A percentile compares a stretch with the other conserved stretches of the same genome.
Evolutionary conservation across 2,329 filamentous ascomycete species (phyloP).

Genomic region (Bipolaris sorokiniana): DNA sequence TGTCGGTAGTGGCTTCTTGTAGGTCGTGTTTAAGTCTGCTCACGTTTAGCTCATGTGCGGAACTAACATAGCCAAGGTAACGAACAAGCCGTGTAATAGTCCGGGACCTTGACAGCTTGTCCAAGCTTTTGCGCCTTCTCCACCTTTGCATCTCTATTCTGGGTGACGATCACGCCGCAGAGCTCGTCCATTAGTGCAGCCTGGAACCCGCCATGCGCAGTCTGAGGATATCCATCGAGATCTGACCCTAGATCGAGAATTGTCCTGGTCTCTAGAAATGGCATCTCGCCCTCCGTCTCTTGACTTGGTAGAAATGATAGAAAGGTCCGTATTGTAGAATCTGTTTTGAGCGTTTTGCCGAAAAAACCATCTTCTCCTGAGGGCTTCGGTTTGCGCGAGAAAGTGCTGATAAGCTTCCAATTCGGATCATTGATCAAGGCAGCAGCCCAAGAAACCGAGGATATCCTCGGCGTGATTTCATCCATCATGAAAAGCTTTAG

Average conservation of each 20-base stretch:
- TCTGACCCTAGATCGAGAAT: conserved; percentile 57
- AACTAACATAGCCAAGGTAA: not conserved
- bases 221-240: conserved; percentile 60
- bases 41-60: conserved; percentile 17
- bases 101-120: conserved; percentile 13
- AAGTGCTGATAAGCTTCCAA: conserved; percentile 50
- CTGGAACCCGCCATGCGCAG: conserved; percentile 65
- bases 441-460: conserved; percentile 58
- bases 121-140: conserved; percentile 15
- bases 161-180: conserved; percentile 58
- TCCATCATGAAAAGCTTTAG: conserved; percentile 24
- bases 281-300: conserved; percentile 23
- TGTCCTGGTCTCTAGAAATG: conserved; percentile 47
- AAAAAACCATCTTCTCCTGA: conserved; percentile 59
- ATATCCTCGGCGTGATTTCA: conserved; percentile 29
- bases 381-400: conserved; percentile 38
- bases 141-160: conserved; percentile 47
- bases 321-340: conserved; percentile 54
- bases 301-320: conserved; percentile 29
- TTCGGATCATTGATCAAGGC: conserved; percentile 52
- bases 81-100: conserved; percentile 46
- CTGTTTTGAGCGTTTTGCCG: conserved; percentile 59
- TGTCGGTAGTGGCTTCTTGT: conserved; percentile 60
- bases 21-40: conserved; percentile 61
- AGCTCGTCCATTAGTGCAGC: conserved; percentile 65